Percentiles rank a stretch among this genome's conserved stretches.
Conservation (phyloP, 2,329 filamentous ascomycete genomes). For the Aschersonia sp. region DNA sequence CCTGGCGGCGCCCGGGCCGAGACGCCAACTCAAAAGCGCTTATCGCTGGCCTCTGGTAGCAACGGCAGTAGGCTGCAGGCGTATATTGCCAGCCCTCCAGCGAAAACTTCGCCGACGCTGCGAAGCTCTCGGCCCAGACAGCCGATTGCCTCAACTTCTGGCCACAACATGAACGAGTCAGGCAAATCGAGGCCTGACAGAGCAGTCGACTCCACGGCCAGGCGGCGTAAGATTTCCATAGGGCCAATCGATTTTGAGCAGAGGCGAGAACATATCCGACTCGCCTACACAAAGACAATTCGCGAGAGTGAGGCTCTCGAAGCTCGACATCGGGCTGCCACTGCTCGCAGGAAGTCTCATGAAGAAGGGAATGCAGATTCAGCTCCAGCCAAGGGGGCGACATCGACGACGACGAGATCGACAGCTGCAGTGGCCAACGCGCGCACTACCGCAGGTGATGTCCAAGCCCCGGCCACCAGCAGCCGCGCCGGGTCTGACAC, state of each 20-base stretch:
- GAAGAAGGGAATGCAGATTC: background rate
- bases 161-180: constrained; percentile 50
- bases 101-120: constrained; percentile 64
- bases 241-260: constrained; percentile 76
- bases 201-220: constrained; percentile 21
- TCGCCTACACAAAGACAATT: constrained; percentile 75
- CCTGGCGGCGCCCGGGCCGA: constrained; percentile 26
- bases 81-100: constrained; percentile 54
- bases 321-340: constrained; percentile 34
- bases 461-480: background rate
- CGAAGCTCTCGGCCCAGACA: constrained; percentile 72
- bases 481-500: background rate
- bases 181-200: constrained; percentile 28
- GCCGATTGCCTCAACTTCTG: constrained; percentile 57
- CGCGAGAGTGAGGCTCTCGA: constrained; percentile 54
- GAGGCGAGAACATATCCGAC: constrained; percentile 65
- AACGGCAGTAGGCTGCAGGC: constrained; percentile 52
- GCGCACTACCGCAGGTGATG: background rate
- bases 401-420: background rate
- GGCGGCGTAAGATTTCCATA: constrained; percentile 42
- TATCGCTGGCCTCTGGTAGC: constrained; percentile 31
- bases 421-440: background rate
- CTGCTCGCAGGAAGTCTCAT: constrained; percentile 21
- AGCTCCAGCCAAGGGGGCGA: too few species aligned
- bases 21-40: constrained; percentile 27